Evolutionary conservation across 2,329 filamentous ascomycete species (phyloP), one percentile per base, ranked within the genome.

Genomic region (Talaromyces funiculosus): DNA sequence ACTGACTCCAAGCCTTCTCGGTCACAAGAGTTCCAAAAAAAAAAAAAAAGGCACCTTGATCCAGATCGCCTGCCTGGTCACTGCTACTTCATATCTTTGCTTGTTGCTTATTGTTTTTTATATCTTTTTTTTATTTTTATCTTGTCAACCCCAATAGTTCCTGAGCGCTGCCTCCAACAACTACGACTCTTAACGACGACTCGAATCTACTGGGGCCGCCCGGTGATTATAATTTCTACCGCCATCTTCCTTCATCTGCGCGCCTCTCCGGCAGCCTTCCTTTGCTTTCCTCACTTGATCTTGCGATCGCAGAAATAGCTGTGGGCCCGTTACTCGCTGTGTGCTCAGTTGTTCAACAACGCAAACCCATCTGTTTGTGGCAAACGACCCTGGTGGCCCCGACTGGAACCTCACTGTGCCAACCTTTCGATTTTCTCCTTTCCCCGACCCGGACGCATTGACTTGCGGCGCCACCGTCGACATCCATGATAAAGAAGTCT

Each of bases 401-500:
- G 20, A 33, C 40, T 58, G 16, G 42, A 49, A 57, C 22, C 26
- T 24, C 42, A 16, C 42, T 20, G 55, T 37, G 29, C 33, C 53
- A 31, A n/a, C 29, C 18, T 38, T 54, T 29, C 40, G 24, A 24
- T 10, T 47, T 37, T 43, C 31, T 33, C 31, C 31, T 33, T n/a
- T n/a, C 4, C 18, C 37, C 38, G 22, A 20, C 33, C 33, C 38
- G 33, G 51, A 53, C 42, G 53, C 53, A 56, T 61, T 54, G 59
- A 57, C 22, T 61, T 61, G 53, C 53, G 53, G 37, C 31, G 49
- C 51, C 49, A 26, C 53, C 10, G n/a, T 42, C 18, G 37, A 56
- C 42, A 56, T 58, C 61, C 42, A 62, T 62, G 61, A 49, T 53
- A 40, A 26, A 45, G 26, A 16, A 43, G 43, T 51, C 26, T 33